These are phyloP conservation scores for Rubia balearica DNA, from an alignment of 305 asterid genomes.

Conservation along the genomic window DNA sequence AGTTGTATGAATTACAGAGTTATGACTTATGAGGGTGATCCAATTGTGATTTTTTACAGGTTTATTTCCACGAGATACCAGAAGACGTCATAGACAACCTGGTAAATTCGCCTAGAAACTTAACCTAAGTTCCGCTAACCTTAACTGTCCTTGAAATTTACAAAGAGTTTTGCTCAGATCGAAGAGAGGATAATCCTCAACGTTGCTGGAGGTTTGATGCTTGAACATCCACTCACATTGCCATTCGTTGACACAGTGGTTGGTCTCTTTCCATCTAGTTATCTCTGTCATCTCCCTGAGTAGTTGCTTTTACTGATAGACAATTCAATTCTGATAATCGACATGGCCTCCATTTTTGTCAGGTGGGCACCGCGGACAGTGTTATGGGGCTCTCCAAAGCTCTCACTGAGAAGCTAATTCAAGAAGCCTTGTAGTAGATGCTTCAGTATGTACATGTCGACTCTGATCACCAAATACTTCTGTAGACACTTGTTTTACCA, in stretches of 20 bases:
- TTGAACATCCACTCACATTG: slow-evolving; percentile 75
- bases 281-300: background rate
- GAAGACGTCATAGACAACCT: slow-evolving; percentile 62
- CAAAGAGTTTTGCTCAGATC: slow-evolving; percentile 34
- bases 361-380: slow-evolving; percentile 76
- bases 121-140: slow-evolving; percentile 9
- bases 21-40: no score
- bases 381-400: slow-evolving; percentile 81
- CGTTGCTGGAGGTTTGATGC: slow-evolving; percentile 92
- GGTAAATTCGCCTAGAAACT: slow-evolving; percentile 36
- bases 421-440: slow-evolving; percentile 51
- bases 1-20: background rate
- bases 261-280: slow-evolving; percentile 18
- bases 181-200: slow-evolving; percentile 65
- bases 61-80: slow-evolving; percentile 80
- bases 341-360: slow-evolving; percentile 15
- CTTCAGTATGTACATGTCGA: background rate
- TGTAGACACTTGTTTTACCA: no score
- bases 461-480: background rate
- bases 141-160: slow-evolving; percentile 13
- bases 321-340: background rate
- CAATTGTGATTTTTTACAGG: slow-evolving; percentile 35
- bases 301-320: background rate
- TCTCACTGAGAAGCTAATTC: slow-evolving; percentile 61
- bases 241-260: slow-evolving; percentile 83